phyloP scores from a whole-genome alignment of 2,329 filamentous ascomycete species.

The Domatiomyces globalis region DNA sequence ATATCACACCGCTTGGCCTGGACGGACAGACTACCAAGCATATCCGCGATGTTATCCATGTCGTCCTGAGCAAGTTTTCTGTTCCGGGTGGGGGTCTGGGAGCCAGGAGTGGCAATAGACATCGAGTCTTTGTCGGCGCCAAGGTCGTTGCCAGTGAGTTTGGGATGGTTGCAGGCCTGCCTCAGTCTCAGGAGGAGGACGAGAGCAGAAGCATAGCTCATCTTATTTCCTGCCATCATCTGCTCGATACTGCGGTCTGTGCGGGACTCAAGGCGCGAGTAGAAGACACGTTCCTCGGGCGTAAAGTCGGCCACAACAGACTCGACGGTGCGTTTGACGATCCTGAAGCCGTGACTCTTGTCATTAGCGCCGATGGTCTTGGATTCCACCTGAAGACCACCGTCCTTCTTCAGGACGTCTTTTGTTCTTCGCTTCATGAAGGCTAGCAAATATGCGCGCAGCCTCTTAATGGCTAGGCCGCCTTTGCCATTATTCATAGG shows the following conservation, averaged over 20 bases:
- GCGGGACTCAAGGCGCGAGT: slow-evolving; percentile 65
- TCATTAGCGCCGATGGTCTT: slow-evolving; percentile 40
- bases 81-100: slow-evolving; percentile 8
- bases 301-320: slow-evolving; percentile 66
- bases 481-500: slow-evolving; percentile 85
- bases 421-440: slow-evolving; percentile 99
- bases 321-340: slow-evolving; percentile 80
- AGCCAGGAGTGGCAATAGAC: neutral
- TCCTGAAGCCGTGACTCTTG: slow-evolving; percentile 60
- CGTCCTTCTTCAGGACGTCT: slow-evolving; percentile 81
- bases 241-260: slow-evolving; percentile 75
- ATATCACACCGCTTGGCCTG: slow-evolving; percentile 67
- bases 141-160: slow-evolving; percentile 71
- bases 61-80: slow-evolving; percentile 44
- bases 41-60: slow-evolving; percentile 68
- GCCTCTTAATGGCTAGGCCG: slow-evolving; percentile 70
- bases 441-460: slow-evolving; percentile 73
- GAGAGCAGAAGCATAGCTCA: slow-evolving; percentile 87
- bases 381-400: slow-evolving; percentile 57
- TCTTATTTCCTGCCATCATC: slow-evolving; percentile 67
- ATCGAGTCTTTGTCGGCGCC: slow-evolving; percentile 63
- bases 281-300: slow-evolving; percentile 68
- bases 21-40: slow-evolving; percentile 74
- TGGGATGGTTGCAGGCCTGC: slow-evolving; percentile 89
- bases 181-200: slow-evolving; percentile 79